These are phyloP conservation scores for Deuterostichococcus epilithicus DNA, from an alignment of 139 green algal species.

Conservation along the genomic window DNA sequence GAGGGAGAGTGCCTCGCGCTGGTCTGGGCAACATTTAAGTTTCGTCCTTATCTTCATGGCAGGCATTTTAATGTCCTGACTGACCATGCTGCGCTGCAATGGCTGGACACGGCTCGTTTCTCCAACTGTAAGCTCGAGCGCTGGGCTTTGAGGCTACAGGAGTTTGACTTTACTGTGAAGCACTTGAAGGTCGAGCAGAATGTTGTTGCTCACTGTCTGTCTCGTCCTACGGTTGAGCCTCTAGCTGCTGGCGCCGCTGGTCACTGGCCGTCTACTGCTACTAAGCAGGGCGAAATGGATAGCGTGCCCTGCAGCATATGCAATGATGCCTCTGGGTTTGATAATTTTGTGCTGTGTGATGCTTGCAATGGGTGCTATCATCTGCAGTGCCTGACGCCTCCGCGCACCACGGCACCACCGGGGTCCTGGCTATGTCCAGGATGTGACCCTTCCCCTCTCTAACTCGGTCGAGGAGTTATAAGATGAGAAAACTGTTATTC, in stretches of 20 bases:
- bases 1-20: constrained; percentile 25
- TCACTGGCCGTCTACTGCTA: background rate
- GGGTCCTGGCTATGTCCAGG: background rate
- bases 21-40: constrained; percentile 5
- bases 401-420: background rate
- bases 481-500: background rate
- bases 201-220: constrained; percentile 15
- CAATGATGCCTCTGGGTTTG: background rate
- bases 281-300: background rate
- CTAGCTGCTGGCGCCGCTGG: background rate
- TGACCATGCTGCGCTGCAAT: constrained; percentile 17
- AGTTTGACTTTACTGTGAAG: constrained; percentile 16
- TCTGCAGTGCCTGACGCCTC: background rate
- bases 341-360: background rate
- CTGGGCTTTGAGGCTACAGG: constrained; percentile 20
- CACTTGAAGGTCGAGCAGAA: background rate
- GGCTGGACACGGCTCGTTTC: constrained; percentile 4
- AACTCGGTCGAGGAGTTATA: background rate
- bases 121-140: constrained; percentile 9
- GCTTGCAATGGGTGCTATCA: background rate
- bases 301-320: background rate
- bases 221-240: background rate
- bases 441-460: background rate
- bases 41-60: constrained; percentile 22
- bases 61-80: constrained; percentile 17